Evolutionary conservation across 176 grass and related monocot species (phyloP).

Genomic region (Eleusine coracana): DNA sequence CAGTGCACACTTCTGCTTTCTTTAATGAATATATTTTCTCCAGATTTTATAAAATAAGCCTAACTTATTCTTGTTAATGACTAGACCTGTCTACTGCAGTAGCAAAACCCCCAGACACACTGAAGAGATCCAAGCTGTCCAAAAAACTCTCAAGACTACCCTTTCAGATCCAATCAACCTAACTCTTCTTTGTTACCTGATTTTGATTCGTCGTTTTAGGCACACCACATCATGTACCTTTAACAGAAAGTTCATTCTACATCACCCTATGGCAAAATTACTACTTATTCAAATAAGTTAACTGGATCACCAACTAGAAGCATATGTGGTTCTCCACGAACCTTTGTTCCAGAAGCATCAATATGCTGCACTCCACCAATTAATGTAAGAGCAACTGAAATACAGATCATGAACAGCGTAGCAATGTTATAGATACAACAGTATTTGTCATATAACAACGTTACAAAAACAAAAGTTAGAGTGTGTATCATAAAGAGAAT

Average conservation of each 20-base stretch:
- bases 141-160: not conserved
- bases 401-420: conserved; percentile 6
- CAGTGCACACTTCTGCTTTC: conserved; percentile 46
- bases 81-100: not conserved
- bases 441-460: not conserved
- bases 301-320: conserved; percentile 99
- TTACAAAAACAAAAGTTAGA: not conserved
- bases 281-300: conserved; percentile 28
- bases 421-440: conserved; percentile 1
- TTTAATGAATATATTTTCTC: not conserved
- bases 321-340: conserved; percentile 95
- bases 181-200: not conserved
- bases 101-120: not conserved
- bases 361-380: conserved; percentile 94
- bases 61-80: not conserved
- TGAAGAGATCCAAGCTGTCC: not conserved
- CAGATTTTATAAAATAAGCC: not conserved
- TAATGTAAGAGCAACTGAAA: conserved; percentile 92
- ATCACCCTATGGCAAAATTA: not conserved
- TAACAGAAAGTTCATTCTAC: not conserved
- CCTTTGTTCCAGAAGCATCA: conserved; percentile 86
- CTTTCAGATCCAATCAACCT: not conserved
- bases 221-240: not conserved
- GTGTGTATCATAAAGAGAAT: not conserved
- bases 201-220: not conserved